Base-by-base conservation (phyloP, 179 eudicot species). In the Amaranthus tricolor region DNA sequence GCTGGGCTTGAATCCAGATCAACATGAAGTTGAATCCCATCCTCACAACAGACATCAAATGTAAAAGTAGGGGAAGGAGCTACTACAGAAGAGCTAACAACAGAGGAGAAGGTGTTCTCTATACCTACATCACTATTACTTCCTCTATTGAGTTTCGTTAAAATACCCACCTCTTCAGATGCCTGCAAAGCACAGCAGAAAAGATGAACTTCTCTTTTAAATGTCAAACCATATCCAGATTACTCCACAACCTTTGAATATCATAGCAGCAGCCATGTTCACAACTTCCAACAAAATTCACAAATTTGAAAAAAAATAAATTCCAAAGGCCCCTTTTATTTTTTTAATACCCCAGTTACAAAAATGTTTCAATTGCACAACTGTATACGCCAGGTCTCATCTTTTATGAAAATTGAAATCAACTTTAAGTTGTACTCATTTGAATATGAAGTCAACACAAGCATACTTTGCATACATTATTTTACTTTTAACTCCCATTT, bases 11-110 rank as follows among this genome's bases (percentile, higher is more conserved):
- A 79, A 74, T 84, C 79, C 77, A 88, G 78, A 79, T 86, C 89
- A 78, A 88, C 89, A 79, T 48, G 56, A 57, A 88, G 86, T 78
- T 85, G 77, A 68, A 88, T 80, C 50, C 91, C 91, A 58, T 80
- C 86, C 60, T 81, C 87, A 54, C 76, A 76, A 66, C 78, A 71
- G 62, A 83, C 83, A 58, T 82, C 74, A 71, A 76, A 85, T 69
- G 78, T 82, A 40, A 84, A 88, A 62, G 67, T 48, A 62, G 81
- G 75, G 57, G 82, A 65, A 51, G 85, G 76, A 69, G 74, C 73
- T 44, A 74, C 69, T 20, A 60, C 61, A 76, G 81, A 19, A 31
- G 80, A 75, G n/a, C 82, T 75, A 44, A 79, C 45, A 70, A 78
- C 76, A 63, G 81, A 82, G 52, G 86, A 69, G 56, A 79, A 68